Conservation (phyloP, 371 early-diverging fungal genomes). For the Apophysomyces variabilis region DNA sequence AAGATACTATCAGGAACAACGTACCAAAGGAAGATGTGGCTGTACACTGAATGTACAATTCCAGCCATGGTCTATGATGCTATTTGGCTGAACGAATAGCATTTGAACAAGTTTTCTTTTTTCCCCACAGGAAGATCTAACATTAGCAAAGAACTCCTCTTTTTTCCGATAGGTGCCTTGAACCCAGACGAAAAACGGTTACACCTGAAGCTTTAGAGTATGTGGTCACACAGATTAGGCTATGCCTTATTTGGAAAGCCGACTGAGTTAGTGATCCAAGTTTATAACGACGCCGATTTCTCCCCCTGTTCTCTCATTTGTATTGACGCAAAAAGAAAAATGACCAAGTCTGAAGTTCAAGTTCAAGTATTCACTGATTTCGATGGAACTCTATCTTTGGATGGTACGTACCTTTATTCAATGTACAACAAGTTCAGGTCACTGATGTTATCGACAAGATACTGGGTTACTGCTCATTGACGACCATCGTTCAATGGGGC, state of each 20-base stretch:
- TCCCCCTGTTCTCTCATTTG: conserved; percentile 13
- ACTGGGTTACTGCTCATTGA: conserved; percentile 52
- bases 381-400: conserved; percentile 53
- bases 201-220: background rate
- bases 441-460: conserved; percentile 23
- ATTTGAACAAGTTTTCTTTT: background rate
- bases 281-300: conserved; percentile 4
- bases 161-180: background rate
- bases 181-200: background rate
- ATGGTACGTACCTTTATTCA: conserved; percentile 30
- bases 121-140: background rate
- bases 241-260: conserved; percentile 4
- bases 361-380: conserved; percentile 55
- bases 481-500: conserved; percentile 47
- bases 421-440: background rate
- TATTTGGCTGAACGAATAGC: background rate
- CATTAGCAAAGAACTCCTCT: background rate
- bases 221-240: conserved; percentile 3
- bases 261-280: background rate
- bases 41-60: no score
- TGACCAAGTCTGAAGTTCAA: conserved; percentile 24
- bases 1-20: no score
- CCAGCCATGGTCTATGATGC: background rate
- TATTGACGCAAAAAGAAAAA: background rate
- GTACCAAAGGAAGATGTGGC: no score